These are phyloP conservation scores for Spinacia oleracea DNA, from an alignment of 179 eudicot species.

Conservation along the genomic window DNA sequence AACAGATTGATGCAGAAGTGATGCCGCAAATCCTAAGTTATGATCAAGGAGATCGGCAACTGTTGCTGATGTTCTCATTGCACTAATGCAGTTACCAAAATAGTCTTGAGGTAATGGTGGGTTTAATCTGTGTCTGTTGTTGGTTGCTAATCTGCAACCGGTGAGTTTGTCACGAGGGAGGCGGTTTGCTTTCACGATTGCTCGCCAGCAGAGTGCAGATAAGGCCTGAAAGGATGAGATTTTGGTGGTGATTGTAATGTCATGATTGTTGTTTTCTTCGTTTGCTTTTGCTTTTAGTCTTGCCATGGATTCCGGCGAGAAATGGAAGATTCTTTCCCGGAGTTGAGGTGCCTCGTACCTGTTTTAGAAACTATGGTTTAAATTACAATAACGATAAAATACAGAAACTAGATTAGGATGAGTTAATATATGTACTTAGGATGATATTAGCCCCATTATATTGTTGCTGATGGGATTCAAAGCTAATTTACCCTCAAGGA, in stretches of 20 bases:
- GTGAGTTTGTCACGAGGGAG: constrained; percentile 17
- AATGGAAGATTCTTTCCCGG: constrained; percentile 28
- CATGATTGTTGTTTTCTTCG: not conserved
- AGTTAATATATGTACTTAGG: too few relatives aligned
- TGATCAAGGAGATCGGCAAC: constrained; percentile 19
- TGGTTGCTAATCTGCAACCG: constrained; percentile 26
- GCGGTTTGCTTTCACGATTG: constrained; percentile 20
- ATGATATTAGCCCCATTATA: too few relatives aligned
- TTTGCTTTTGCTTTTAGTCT: constrained; percentile 23
- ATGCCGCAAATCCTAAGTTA: constrained; percentile 28
- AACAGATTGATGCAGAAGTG: constrained; percentile 21
- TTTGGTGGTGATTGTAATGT: too few relatives aligned
- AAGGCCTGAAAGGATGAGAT: constrained; percentile 27
- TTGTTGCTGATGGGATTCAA: too few relatives aligned
- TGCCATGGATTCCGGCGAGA: constrained; percentile 22
- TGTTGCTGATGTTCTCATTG: constrained; percentile 12
- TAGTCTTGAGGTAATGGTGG: constrained; percentile 40
- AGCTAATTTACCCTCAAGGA: too few relatives aligned
- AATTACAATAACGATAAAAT: too few relatives aligned
- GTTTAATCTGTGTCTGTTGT: constrained; percentile 40
- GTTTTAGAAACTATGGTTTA: too few relatives aligned
- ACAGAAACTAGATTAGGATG: too few relatives aligned
- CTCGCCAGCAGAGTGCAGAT: constrained; percentile 28
- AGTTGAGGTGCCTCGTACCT: constrained; percentile 17
- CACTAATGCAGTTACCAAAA: constrained; percentile 29